Evolutionary conservation across 176 grass and related monocot genomes (phyloP).

Genomic region (Hsuehochloa calcarea): DNA sequence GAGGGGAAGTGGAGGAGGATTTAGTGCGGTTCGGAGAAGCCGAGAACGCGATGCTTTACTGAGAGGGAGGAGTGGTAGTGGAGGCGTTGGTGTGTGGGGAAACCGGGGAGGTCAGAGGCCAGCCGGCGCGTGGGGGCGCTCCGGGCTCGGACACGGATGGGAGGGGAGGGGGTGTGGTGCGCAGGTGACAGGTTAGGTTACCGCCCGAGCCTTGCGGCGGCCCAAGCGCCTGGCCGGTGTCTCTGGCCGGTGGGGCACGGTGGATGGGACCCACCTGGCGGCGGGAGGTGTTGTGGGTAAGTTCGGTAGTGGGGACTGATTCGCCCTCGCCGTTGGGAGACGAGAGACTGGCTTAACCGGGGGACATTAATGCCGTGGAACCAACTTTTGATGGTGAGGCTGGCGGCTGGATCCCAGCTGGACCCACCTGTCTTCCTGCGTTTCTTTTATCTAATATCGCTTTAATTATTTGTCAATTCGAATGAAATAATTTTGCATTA

Average conservation of each 20-base stretch:
- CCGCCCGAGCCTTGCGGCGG: background rate
- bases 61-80: too few relatives aligned
- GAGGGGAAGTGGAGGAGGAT: background rate
- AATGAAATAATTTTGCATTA: too few relatives aligned
- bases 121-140: background rate
- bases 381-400: background rate
- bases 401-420: background rate
- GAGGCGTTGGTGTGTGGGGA: background rate
- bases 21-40: background rate
- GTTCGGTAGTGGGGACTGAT: background rate
- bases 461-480: too few relatives aligned
- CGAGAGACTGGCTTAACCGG: background rate
- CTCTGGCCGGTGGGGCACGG: background rate
- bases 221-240: accelerated
- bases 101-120: background rate
- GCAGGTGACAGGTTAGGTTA: background rate
- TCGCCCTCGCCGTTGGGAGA: background rate
- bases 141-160: background rate
- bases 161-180: background rate
- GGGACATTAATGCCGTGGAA: background rate
- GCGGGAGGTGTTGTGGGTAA: accelerated
- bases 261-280: background rate
- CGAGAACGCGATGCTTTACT: background rate
- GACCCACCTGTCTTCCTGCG: background rate
- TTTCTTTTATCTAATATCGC: too few relatives aligned